phyloP scores from a whole-genome alignment of 805 yeast species.

The Cephaloascus fragrans region DNA sequence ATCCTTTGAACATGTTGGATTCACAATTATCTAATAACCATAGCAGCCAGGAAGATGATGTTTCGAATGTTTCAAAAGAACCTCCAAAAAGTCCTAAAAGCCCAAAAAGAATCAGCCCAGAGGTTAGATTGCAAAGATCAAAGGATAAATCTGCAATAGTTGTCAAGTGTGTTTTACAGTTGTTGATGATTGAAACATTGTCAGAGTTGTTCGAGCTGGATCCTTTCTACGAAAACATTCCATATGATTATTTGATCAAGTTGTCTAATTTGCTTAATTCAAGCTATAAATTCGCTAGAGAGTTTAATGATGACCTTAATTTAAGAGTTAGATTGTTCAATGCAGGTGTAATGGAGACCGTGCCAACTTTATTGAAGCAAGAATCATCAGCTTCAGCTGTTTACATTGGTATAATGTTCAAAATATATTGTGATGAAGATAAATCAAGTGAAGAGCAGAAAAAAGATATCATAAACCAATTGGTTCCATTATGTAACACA shows the following conservation, averaged over 20 bases:
- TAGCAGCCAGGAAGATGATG: slow-evolving; percentile 2
- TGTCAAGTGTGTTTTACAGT: slow-evolving; percentile 84
- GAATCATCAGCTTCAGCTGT: slow-evolving; percentile 89
- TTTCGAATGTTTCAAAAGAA: neutral
- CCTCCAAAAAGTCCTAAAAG: neutral
- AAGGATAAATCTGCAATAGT: slow-evolving; percentile 68
- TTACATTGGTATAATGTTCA: slow-evolving; percentile 69
- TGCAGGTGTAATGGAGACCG: slow-evolving; percentile 83
- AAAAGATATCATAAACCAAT: slow-evolving; percentile 37
- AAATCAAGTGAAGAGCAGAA: slow-evolving; percentile 39
- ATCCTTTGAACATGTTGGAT: slow-evolving; percentile 26
- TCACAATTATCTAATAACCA: neutral
- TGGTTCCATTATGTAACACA: slow-evolving; percentile 60
- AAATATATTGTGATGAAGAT: slow-evolving; percentile 60
- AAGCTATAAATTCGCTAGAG: slow-evolving; percentile 76
- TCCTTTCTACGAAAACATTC: slow-evolving; percentile 57
- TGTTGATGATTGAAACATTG: slow-evolving; percentile 78
- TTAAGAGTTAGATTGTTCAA: slow-evolving; percentile 83
- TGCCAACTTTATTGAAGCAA: slow-evolving; percentile 87
- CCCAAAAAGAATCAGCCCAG: slow-evolving; percentile 15
- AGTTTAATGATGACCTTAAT: slow-evolving; percentile 82
- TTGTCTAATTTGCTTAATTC: slow-evolving; percentile 51
- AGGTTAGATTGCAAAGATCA: slow-evolving; percentile 29
- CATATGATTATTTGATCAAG: slow-evolving; percentile 51
- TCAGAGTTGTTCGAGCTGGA: slow-evolving; percentile 71